These are phyloP conservation scores for Comarum palustre DNA, from an alignment of 306 rosid species.

Conservation along the genomic window DNA sequence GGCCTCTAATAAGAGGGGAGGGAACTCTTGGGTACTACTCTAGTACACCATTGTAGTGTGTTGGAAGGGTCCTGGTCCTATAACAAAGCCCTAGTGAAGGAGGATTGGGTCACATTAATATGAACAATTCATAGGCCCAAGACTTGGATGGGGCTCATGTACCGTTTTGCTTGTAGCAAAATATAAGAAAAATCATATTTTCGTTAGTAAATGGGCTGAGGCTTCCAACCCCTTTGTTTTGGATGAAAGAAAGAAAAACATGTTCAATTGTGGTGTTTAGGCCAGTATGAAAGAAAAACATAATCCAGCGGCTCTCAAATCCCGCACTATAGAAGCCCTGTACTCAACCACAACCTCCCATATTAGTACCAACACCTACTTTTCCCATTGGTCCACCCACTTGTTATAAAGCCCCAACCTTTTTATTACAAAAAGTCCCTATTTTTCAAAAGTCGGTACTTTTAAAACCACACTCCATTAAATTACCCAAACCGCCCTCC, in stretches of 20 bases:
- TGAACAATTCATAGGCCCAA: background rate
- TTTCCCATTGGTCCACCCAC: conserved; percentile 10
- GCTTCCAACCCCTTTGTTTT: too few species aligned
- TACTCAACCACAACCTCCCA: background rate
- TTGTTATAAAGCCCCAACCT: background rate
- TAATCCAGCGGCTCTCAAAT: background rate
- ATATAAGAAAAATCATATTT: too few species aligned
- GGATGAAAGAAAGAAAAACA: too few species aligned
- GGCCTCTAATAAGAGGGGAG: background rate
- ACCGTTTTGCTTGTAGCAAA: too few species aligned
- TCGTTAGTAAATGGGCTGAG: too few species aligned
- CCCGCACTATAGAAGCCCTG: background rate
- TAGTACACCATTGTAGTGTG: background rate
- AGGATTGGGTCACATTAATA: background rate
- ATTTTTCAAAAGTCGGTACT: background rate
- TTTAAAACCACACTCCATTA: too few species aligned
- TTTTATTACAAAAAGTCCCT: background rate
- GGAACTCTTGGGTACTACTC: background rate
- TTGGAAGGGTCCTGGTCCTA: background rate
- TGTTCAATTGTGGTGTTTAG: too few species aligned
- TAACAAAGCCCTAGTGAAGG: background rate
- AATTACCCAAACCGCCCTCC: conserved; percentile 26
- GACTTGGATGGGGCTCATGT: too few species aligned
- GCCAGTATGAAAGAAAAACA: too few species aligned
- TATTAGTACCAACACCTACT: conserved; percentile 3